phyloP scores from a whole-genome alignment of 805 yeast species.

The Torulaspora maleeae region DNA sequence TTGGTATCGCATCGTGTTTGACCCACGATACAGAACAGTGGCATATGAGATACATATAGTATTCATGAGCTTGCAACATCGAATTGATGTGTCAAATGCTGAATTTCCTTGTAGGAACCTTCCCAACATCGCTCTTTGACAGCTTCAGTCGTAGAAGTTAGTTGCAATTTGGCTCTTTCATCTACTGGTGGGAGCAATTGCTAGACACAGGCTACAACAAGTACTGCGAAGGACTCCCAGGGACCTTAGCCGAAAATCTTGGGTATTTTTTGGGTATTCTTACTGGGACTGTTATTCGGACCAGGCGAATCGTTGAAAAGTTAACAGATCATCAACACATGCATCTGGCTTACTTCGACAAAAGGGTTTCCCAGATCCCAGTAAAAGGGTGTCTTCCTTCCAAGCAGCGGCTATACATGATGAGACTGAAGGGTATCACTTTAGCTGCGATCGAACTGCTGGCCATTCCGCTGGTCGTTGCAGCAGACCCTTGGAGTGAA shows the following conservation, averaged over 20 bases:
- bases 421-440: slow-evolving; percentile 3
- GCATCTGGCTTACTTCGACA: background rate
- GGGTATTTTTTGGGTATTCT: background rate
- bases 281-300: background rate
- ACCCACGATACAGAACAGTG: too few species aligned
- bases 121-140: too few species aligned
- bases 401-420: background rate
- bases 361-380: background rate
- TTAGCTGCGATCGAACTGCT: slow-evolving; percentile 3
- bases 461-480: background rate
- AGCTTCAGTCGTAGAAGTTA: too few species aligned
- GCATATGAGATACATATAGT: too few species aligned
- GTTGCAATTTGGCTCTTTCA: too few species aligned
- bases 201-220: too few species aligned
- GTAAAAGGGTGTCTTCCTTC: background rate
- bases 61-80: too few species aligned
- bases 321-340: slow-evolving; percentile 7
- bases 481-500: slow-evolving; percentile 23
- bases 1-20: background rate
- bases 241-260: background rate
- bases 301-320: slow-evolving; percentile 5
- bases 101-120: too few species aligned
- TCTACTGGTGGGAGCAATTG: too few species aligned
- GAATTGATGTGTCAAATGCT: too few species aligned
- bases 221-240: too few species aligned